Base-by-base conservation (phyloP, 257 asterid genomes). In the Osmanthus fragrans region DNA sequence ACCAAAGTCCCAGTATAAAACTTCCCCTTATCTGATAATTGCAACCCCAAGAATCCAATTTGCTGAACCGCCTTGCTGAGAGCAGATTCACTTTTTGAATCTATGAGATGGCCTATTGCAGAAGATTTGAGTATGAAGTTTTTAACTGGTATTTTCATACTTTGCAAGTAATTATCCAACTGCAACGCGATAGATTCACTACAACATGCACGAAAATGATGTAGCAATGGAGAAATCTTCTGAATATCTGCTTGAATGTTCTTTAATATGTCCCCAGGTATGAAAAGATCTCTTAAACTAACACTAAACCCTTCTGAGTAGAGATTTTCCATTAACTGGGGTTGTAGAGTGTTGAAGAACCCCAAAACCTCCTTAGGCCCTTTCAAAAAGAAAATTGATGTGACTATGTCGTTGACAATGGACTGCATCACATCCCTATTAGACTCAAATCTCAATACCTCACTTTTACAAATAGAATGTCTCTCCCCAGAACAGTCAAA, bases 51-150 rank as follows among this genome's bases (percentile, higher is more conserved):
- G 84, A 91, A 96, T 4, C 97, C 99, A 78, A 93, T 85, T 81
- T 96, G 99, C 82, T 96, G 98, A 82, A 93, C 96, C 54, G 93
- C 97, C 88, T 93, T 96, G 86, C 74, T 86, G 21, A 94, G 83
- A 79, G 97, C 94, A 74, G 98, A 93, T 79, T 96, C 99, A 82
- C 99, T 96, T 80, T 89, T 93, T 67, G 97, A 88, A 72, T 96
- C 99, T 70, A 93, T 84, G 3, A 96, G 83, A 75, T 78, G 74
- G 39, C 98, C 96, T n/a, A 91, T 82, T 33, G 89, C 86, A 63
- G 98, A 94, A 71, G 92, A 89, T 81, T 86, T 85, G 0, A 83
- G 85, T 45, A 92, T 84, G 86, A 88, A 87, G 74, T 90, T 84
- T n/a, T 90, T 70, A 77, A 90, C 84, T 18, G 94, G 91, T 25